Evolutionary conservation across 768 basidiomycete genomes (phyloP).

Genomic region (Boletellus ananas): DNA sequence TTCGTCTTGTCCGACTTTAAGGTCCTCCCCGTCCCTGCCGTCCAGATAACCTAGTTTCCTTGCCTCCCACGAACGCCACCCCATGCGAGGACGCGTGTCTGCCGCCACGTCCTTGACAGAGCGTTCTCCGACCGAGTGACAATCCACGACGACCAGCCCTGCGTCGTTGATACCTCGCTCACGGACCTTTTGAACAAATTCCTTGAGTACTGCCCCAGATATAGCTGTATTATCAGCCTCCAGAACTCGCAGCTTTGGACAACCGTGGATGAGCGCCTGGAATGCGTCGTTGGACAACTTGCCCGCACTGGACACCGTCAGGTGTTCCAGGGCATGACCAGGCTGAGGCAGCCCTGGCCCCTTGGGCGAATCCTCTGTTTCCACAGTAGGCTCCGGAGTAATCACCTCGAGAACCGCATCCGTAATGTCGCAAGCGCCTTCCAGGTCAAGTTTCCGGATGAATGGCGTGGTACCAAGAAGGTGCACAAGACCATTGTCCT

Average conservation of each 20-base stretch:
- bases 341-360: conserved; percentile 36
- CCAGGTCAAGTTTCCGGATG: conserved; percentile 79
- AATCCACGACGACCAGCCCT: conserved; percentile 68
- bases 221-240: conserved; percentile 83
- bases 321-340: conserved; percentile 68
- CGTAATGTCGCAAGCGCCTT: conserved; percentile 71
- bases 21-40: conserved; percentile 59
- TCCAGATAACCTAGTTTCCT: conserved; percentile 69
- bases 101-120: conserved; percentile 57
- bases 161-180: conserved; percentile 49
- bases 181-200: conserved; percentile 59
- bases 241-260: conserved; percentile 57
- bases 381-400: conserved; percentile 40
- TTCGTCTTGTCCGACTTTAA: conserved; percentile 75
- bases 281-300: conserved; percentile 64
- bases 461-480: conserved; percentile 66
- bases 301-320: conserved; percentile 66
- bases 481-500: conserved; percentile 68
- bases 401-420: conserved; percentile 67
- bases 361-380: conserved; percentile 8
- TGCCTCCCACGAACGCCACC: conserved; percentile 74
- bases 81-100: conserved; percentile 62
- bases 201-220: conserved; percentile 52
- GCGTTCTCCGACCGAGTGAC: conserved; percentile 62
- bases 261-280: conserved; percentile 57